phyloP scores from a whole-genome alignment of 1,139 yeast genomes.

The Suhomyces chickasaworum region DNA sequence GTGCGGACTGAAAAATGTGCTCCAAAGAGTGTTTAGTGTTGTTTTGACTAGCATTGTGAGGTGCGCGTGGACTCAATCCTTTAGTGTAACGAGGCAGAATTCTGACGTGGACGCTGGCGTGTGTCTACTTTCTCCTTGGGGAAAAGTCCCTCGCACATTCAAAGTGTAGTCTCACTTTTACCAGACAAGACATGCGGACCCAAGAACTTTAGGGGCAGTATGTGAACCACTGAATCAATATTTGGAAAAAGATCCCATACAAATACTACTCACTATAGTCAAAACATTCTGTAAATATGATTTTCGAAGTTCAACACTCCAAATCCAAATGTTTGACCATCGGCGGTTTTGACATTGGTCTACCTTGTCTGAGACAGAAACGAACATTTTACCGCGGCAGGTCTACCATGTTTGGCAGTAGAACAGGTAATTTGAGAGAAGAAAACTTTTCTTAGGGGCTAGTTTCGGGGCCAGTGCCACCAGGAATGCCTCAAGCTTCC shows the following conservation, averaged over 20 bases:
- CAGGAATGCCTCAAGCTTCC: not conserved
- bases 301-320: no score
- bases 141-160: no score
- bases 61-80: no score
- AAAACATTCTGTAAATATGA: no score
- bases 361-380: conserved; percentile 2
- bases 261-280: not conserved
- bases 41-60: no score
- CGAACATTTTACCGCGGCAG: not conserved
- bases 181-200: not conserved
- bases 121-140: no score
- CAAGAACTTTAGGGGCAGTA: not conserved
- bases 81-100: no score
- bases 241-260: not conserved
- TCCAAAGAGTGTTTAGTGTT: no score
- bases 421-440: not conserved
- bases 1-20: no score
- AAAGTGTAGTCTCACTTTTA: not conserved
- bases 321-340: not conserved
- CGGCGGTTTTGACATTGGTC: conserved; percentile 6
- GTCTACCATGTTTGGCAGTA: not conserved
- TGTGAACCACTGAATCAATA: no score
- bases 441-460: not conserved
- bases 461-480: not conserved
- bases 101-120: no score